Evolutionary conservation across 73 alveolate species (phyloP).

Genomic region (Urostyla sp.): DNA sequence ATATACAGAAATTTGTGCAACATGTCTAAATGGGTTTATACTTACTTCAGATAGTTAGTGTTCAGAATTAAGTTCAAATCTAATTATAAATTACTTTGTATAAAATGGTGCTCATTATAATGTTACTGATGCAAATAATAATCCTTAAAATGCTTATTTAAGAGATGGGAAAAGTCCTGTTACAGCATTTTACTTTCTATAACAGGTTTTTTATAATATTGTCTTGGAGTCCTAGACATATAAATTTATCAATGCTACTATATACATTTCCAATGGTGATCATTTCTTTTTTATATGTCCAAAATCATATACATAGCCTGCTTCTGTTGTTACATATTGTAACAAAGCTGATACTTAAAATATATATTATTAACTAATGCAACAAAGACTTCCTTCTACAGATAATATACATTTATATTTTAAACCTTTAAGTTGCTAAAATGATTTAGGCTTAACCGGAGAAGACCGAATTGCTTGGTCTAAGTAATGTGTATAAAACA

Average conservation of each 20-base stretch:
- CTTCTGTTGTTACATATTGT: neutral
- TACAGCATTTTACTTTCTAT: neutral
- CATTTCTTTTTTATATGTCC: slow-evolving; percentile 27
- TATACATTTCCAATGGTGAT: neutral
- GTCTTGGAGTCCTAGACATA: neutral
- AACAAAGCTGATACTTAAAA: neutral
- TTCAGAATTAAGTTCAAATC: neutral
- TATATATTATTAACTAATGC: neutral
- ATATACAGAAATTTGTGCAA: neutral
- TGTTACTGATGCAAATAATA: neutral
- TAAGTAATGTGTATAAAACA: neutral
- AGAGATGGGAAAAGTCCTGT: neutral
- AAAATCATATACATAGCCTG: slow-evolving; percentile 2
- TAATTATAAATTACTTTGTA: slow-evolving; percentile 3
- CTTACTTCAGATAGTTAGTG: neutral
- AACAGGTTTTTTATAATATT: slow-evolving; percentile 22
- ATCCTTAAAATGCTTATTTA: neutral
- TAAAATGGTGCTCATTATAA: slow-evolving; percentile 44
- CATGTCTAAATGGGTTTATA: neutral
- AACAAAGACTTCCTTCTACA: neutral
- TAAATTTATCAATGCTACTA: neutral
- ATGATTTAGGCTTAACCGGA: neutral
- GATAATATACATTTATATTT: slow-evolving; percentile 6
- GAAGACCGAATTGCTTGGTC: slow-evolving; percentile 6
- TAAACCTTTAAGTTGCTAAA: slow-evolving; percentile 18